Conservation (phyloP, 2,329 filamentous ascomycete species). For the Cercospora zeina region DNA sequence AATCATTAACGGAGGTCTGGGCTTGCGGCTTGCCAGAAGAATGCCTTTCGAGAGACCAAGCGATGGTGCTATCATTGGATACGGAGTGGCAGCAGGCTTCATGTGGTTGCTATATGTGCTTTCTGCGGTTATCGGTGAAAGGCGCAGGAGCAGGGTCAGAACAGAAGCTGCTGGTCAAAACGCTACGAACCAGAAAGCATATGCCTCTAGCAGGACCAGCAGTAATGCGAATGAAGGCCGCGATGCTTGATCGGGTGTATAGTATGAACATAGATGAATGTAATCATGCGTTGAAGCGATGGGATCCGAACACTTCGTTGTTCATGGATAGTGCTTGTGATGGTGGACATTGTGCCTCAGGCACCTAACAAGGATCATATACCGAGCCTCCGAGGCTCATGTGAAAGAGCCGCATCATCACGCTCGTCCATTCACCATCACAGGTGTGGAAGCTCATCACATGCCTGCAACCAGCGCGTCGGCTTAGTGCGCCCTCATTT, state of each 20-base stretch:
- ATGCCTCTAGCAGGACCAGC: constrained; percentile 20
- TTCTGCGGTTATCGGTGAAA: constrained; percentile 31
- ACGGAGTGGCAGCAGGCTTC: constrained; percentile 53
- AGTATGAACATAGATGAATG: neutral
- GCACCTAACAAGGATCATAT: neutral
- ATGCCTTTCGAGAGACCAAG: constrained; percentile 36
- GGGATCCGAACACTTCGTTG: too few species aligned
- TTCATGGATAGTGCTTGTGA: neutral
- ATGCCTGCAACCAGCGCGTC: neutral
- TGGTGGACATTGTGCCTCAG: neutral
- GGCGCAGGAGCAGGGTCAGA: constrained; percentile 19
- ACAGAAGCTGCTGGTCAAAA: constrained; percentile 7
- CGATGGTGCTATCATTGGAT: constrained; percentile 49
- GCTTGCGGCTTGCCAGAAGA: constrained; percentile 51
- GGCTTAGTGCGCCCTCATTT: constrained; percentile 3
- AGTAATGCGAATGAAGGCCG: constrained; percentile 4
- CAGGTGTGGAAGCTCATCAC: neutral
- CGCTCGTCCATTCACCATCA: neutral
- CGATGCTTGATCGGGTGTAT: constrained; percentile 10
- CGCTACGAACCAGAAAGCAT: constrained; percentile 17
- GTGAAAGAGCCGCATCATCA: constrained; percentile 15
- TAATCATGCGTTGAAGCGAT: neutral
- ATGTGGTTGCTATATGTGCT: constrained; percentile 49
- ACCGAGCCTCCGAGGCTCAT: constrained; percentile 10
- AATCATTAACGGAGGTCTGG: constrained; percentile 59